phyloP scores from a whole-genome alignment of 129 eudicot species.

The Deinandra increscens region DNA sequence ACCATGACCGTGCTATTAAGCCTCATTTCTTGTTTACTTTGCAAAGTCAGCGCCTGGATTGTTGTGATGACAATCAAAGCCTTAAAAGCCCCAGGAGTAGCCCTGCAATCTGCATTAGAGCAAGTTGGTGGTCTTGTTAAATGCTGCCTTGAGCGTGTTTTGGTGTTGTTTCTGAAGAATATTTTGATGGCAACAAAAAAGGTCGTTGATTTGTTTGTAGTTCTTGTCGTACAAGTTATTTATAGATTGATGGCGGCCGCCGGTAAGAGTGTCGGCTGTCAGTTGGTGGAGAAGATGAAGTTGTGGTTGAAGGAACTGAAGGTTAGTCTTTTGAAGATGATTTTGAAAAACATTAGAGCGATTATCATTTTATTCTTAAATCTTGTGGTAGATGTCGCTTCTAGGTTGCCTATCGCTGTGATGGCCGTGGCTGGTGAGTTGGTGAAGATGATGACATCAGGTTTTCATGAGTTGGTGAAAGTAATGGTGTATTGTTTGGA shows the following conservation, averaged over 20 bases:
- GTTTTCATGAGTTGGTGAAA: background rate
- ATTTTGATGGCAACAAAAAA: slow-evolving; percentile 20
- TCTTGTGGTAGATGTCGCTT: background rate
- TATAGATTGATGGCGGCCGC: slow-evolving; percentile 32
- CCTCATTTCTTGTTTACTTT: slow-evolving; percentile 35
- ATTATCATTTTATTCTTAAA: background rate
- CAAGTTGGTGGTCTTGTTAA: slow-evolving; percentile 26
- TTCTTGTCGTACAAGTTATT: slow-evolving; percentile 31
- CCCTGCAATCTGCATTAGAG: slow-evolving; percentile 33
- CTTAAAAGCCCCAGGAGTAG: slow-evolving; percentile 50
- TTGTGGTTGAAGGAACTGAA: slow-evolving; percentile 7
- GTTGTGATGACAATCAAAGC: slow-evolving; percentile 47
- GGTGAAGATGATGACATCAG: background rate
- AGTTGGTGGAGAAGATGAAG: slow-evolving; percentile 35
- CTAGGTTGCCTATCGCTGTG: background rate
- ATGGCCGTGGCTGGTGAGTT: background rate
- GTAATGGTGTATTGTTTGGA: background rate
- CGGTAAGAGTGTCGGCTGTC: slow-evolving; percentile 14
- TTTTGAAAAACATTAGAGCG: background rate
- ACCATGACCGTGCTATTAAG: slow-evolving; percentile 27
- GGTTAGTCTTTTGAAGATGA: slow-evolving; percentile 28
- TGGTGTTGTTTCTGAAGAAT: slow-evolving; percentile 18
- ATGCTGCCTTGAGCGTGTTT: slow-evolving; percentile 28
- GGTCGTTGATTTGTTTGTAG: slow-evolving; percentile 29
- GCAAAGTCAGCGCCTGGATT: slow-evolving; percentile 25